Base-by-base conservation (phyloP, 331 rosid species). In the Pyrus hybrid region DNA sequence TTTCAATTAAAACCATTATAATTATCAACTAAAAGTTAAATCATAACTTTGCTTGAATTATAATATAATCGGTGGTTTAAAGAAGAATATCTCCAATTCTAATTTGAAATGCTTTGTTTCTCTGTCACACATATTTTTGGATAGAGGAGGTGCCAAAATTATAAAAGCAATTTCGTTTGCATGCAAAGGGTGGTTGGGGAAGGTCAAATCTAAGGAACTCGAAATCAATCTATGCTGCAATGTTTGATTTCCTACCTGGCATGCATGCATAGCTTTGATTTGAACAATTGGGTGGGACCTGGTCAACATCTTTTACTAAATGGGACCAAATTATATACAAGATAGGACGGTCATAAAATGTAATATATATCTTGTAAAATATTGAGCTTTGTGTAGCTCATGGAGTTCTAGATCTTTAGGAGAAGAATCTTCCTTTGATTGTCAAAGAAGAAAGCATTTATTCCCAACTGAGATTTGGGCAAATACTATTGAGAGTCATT, bases 371-470 rank as follows among this genome's bases (percentile, higher is more conserved):
- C 45, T 37, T 35, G 41, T 37, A 37, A 37, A 37, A 41, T 41
- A 71, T 12, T 60, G 51, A 64, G 77, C 77, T 47, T 80, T 80
- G 70, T 82, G 51, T 35, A 72, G 70, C 60, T 66, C 69, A 78
- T 74, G 74, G 54, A 51, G 61, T 65, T 84, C 79, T 70, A 74
- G 82, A 82, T 80, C 76, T 79, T 74, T 74, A 65, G 82, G 84
- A 73, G 32, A 72, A 74, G 96, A 87, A 91, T 87, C 89, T 87
- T 77, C 85, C 84, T 83, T 93, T 93, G 70, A 87, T 89, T 86
- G 89, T 84, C 90, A 86, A 89, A 85, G 95, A 87, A 93, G 96
- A 86, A 91, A 91, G 95, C 88, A 91, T 89, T 45, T 84, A 88
- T 93, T 93, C 98, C 81, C 83, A 41, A 29, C 32, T 69, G 75